Percentiles rank a stretch among this genome's conserved stretches.
These are phyloP conservation scores for Geotrichum ghanense DNA, from an alignment of 805 yeast species.

Conservation along the genomic window DNA sequence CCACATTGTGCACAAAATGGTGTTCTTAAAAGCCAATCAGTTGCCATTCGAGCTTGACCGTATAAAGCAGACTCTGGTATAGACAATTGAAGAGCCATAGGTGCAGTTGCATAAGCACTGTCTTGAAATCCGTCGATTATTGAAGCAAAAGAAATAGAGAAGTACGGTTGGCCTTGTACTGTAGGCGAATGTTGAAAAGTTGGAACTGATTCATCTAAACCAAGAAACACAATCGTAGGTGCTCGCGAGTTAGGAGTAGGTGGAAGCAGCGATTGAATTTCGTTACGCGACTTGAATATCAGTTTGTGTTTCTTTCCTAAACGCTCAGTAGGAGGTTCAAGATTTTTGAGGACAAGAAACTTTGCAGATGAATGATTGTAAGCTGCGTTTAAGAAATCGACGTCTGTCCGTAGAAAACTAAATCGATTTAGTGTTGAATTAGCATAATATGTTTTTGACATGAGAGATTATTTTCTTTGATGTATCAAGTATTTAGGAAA, in stretches of 20 bases:
- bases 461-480: too few relatives aligned
- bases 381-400: slow-evolving; percentile 37
- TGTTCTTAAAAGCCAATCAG: slow-evolving; percentile 74
- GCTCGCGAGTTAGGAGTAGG: slow-evolving; percentile 22
- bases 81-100: slow-evolving; percentile 20
- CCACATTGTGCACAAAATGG: slow-evolving; percentile 87
- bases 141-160: slow-evolving; percentile 18
- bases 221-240: slow-evolving; percentile 25
- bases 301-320: not conserved
- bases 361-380: slow-evolving; percentile 35
- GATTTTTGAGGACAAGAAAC: slow-evolving; percentile 33
- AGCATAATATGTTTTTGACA: slow-evolving; percentile 29
- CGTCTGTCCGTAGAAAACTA: slow-evolving; percentile 50
- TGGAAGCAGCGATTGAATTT: slow-evolving; percentile 24
- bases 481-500: too few relatives aligned
- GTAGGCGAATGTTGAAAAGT: slow-evolving; percentile 12
- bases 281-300: slow-evolving; percentile 16
- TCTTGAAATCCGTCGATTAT: slow-evolving; percentile 6
- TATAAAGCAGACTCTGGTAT: slow-evolving; percentile 49
- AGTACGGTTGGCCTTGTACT: slow-evolving; percentile 13
- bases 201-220: slow-evolving; percentile 8
- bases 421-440: slow-evolving; percentile 50
- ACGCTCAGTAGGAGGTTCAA: slow-evolving; percentile 9
- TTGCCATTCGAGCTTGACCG: slow-evolving; percentile 71
- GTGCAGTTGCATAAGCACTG: slow-evolving; percentile 23